Evolutionary conservation across 2,329 filamentous ascomycete species (phyloP).

Genomic region (Claviceps maximensis): DNA sequence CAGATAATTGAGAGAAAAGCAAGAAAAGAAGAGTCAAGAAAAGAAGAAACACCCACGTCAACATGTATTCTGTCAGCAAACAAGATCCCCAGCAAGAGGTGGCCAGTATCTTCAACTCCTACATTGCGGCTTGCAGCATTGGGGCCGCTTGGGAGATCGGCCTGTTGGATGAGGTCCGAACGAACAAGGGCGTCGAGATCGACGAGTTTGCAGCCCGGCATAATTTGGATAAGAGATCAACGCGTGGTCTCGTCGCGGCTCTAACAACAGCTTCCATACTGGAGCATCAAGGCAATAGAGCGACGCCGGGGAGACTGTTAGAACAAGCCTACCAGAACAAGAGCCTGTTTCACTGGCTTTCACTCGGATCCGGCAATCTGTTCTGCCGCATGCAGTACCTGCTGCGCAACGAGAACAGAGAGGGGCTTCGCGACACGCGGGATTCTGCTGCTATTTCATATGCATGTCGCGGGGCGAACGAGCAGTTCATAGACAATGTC

Average conservation of each 20-base stretch:
- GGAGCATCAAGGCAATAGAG: background rate
- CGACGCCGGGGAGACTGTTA: background rate
- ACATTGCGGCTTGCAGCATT: slow-evolving; percentile 5
- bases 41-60: no score
- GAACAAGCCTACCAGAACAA: slow-evolving; percentile 5
- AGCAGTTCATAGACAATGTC: slow-evolving; percentile 3
- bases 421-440: slow-evolving; percentile 1
- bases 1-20: no score
- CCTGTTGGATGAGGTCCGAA: slow-evolving; percentile 3
- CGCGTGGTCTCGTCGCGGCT: background rate
- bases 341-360: slow-evolving; percentile 7
- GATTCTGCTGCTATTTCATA: slow-evolving; percentile 9
- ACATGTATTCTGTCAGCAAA: background rate
- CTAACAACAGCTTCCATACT: background rate
- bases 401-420: slow-evolving; percentile 7
- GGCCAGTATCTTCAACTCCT: slow-evolving; percentile 13
- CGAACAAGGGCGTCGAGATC: background rate
- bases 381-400: slow-evolving; percentile 6
- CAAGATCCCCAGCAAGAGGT: background rate
- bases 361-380: slow-evolving; percentile 7
- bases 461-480: slow-evolving; percentile 7
- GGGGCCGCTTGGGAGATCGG: slow-evolving; percentile 7
- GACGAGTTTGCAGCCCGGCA: background rate
- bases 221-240: background rate
- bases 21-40: no score